phyloP scores from a whole-genome alignment of 176 grass and related monocot species.

The Carex myosuroides region DNA sequence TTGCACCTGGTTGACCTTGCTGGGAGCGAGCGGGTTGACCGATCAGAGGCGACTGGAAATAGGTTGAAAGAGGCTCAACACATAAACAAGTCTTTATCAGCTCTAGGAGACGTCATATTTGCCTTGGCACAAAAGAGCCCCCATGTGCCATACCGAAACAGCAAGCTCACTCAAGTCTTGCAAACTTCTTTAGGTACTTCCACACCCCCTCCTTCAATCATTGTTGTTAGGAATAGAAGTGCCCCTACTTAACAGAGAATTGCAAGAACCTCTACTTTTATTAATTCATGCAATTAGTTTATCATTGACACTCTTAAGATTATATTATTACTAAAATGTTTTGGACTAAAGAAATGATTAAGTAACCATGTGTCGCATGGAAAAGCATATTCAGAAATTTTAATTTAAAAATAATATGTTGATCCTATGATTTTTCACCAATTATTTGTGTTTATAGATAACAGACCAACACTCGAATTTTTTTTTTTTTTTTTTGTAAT shows the following conservation, averaged over 20 bases:
- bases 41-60: conserved; percentile 65
- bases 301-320: not conserved
- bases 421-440: not conserved
- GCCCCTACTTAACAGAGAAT: not conserved
- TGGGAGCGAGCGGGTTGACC: conserved; percentile 76
- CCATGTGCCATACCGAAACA: conserved; percentile 80
- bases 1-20: conserved; percentile 90
- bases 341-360: not conserved
- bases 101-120: conserved; percentile 86
- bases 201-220: not conserved
- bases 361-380: not conserved
- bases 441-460: not conserved
- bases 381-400: not conserved
- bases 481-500: not conserved
- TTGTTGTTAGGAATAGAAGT: not conserved
- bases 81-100: conserved; percentile 81
- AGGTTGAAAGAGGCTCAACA: conserved; percentile 89
- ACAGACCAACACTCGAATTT: not conserved
- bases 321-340: not conserved
- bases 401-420: not conserved
- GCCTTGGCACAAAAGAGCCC: conserved; percentile 62
- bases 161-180: conserved; percentile 90
- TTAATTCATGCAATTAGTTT: not conserved
- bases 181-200: conserved; percentile 69
- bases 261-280: not conserved